These are phyloP conservation scores for Ramaria sp. DNA, from an alignment of 768 basidiomycete species.

Conservation along the genomic window DNA sequence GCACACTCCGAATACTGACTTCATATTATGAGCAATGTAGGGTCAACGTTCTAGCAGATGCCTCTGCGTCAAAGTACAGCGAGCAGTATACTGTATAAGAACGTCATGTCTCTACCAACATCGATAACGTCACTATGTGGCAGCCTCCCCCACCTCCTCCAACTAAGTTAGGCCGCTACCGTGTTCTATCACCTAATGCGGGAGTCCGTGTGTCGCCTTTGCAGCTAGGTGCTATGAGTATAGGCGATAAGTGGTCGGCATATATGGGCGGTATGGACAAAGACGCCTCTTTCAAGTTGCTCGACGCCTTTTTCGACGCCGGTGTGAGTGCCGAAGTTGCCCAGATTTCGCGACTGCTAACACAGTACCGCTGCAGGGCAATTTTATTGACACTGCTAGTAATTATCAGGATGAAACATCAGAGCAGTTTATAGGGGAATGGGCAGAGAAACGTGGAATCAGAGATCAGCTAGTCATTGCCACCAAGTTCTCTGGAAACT, in stretches of 20 bases:
- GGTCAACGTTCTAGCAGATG: too few species aligned
- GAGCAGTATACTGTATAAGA: too few species aligned
- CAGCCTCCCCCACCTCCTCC: slow-evolving; percentile 16
- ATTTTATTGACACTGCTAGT: slow-evolving; percentile 18
- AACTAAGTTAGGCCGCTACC: slow-evolving; percentile 23
- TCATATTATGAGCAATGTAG: too few species aligned
- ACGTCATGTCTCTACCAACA: too few species aligned
- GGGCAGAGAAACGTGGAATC: slow-evolving; percentile 30
- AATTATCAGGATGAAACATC: slow-evolving; percentile 26
- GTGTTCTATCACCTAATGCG: slow-evolving; percentile 14
- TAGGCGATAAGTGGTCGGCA: slow-evolving; percentile 15
- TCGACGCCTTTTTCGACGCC: slow-evolving; percentile 20
- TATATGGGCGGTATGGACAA: slow-evolving; percentile 14
- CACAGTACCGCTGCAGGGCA: slow-evolving; percentile 11
- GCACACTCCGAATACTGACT: too few species aligned
- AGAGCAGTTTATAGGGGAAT: slow-evolving; percentile 38
- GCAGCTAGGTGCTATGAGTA: slow-evolving; percentile 17
- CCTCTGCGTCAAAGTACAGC: too few species aligned
- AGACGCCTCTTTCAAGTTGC: slow-evolving; percentile 17
- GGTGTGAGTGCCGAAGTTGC: slow-evolving; percentile 10
- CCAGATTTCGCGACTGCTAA: neutral
- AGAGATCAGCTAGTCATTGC: slow-evolving; percentile 37
- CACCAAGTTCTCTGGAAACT: slow-evolving; percentile 27
- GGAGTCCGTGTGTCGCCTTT: slow-evolving; percentile 19
- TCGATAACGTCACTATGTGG: too few species aligned